phyloP scores from a whole-genome alignment of 1,284 basidiomycete species.

The Hemileia vastatrix region DNA sequence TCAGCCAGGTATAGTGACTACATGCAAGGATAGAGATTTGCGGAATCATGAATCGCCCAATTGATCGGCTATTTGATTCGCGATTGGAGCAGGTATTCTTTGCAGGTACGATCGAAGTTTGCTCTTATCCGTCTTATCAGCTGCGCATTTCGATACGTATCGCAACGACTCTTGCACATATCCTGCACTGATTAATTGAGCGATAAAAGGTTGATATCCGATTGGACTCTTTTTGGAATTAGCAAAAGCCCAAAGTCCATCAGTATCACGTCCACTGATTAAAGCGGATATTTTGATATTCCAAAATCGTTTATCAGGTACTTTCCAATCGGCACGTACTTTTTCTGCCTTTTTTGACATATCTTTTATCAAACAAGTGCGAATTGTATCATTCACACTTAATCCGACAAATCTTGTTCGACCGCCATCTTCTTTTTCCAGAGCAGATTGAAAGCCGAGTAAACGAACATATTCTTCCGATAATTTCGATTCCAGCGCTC shows the following conservation, averaged over 20 bases:
- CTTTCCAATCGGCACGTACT: slow-evolving; percentile 72
- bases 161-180: too few species aligned
- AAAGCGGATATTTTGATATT: slow-evolving; percentile 75
- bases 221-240: slow-evolving; percentile 81
- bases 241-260: slow-evolving; percentile 68
- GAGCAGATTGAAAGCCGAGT: slow-evolving; percentile 65
- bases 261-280: slow-evolving; percentile 66
- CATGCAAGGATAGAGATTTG: too few species aligned
- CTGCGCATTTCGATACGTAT: too few species aligned
- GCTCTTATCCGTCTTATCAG: too few species aligned
- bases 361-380: slow-evolving; percentile 63
- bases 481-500: slow-evolving; percentile 79
- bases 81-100: too few species aligned
- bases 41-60: too few species aligned
- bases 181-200: too few species aligned
- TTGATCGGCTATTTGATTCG: too few species aligned
- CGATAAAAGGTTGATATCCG: too few species aligned
- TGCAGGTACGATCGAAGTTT: too few species aligned
- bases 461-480: slow-evolving; percentile 69
- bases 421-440: slow-evolving; percentile 74
- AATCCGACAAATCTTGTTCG: slow-evolving; percentile 66
- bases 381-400: slow-evolving; percentile 72
- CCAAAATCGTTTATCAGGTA: slow-evolving; percentile 91
- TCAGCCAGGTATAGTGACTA: too few species aligned
- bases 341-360: slow-evolving; percentile 76